Percentiles rank a stretch among this genome's conserved stretches.
These are phyloP conservation scores for Tricladium varicosporioides DNA, from an alignment of 2,329 filamentous ascomycete species.

Conservation along the genomic window DNA sequence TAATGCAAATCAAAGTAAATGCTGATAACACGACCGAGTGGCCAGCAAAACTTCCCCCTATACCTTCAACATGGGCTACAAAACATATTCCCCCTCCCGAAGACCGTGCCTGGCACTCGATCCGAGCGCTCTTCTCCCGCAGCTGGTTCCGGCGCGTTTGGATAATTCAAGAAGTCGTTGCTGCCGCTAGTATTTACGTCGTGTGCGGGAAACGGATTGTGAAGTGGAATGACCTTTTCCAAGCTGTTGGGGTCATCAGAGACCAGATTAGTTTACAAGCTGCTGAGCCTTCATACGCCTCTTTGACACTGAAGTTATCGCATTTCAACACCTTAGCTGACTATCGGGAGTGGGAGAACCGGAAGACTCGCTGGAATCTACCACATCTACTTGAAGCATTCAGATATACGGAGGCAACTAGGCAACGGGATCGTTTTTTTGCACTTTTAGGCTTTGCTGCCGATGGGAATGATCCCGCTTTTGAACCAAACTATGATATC, in stretches of 20 bases:
- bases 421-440: conserved; percentile 6
- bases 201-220: conserved; percentile 3
- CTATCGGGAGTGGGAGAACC: neutral
- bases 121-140: neutral
- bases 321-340: neutral
- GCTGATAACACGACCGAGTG: neutral
- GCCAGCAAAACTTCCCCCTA: neutral
- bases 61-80: neutral
- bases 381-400: conserved; percentile 4
- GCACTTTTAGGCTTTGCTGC: conserved; percentile 6
- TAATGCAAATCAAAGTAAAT: neutral
- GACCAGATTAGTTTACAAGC: too few species aligned
- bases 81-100: neutral
- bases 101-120: neutral
- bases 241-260: neutral
- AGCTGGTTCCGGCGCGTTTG: conserved; percentile 8
- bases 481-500: conserved; percentile 7
- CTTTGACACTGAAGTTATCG: neutral
- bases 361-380: neutral
- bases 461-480: neutral
- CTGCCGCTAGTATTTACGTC: neutral
- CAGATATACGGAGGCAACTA: neutral
- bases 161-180: conserved; percentile 14
- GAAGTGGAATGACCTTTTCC: conserved; percentile 7
- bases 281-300: too few species aligned